Evolutionary conservation across 2,329 filamentous ascomycete species (phyloP).

Genomic region (Aplosporella prunicola): DNA sequence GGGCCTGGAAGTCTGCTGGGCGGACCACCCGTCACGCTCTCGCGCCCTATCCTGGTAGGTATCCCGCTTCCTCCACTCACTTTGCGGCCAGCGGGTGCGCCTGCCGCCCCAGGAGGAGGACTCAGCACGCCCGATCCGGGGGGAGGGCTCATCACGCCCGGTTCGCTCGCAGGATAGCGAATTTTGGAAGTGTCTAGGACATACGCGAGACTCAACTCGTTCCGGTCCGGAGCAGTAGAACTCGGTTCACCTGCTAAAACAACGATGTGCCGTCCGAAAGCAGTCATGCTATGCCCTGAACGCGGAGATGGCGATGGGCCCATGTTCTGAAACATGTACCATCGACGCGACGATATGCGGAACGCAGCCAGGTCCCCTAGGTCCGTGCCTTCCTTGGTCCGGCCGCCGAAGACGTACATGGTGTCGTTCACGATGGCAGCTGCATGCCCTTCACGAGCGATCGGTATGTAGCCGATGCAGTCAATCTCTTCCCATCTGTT

Average conservation of each 20-base stretch:
- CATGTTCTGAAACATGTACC: slow-evolving; percentile 99
- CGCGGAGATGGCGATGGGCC: slow-evolving; percentile 86
- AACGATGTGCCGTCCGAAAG: slow-evolving; percentile 83
- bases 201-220: slow-evolving; percentile 82
- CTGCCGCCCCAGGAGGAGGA: slow-evolving; percentile 15
- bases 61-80: slow-evolving; percentile 36
- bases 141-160: no score
- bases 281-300: slow-evolving; percentile 96
- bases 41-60: slow-evolving; percentile 32
- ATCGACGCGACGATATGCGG: slow-evolving; percentile 70
- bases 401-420: slow-evolving; percentile 98
- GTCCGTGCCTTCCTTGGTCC: slow-evolving; percentile 86
- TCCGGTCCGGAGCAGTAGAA: slow-evolving; percentile 67
- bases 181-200: slow-evolving; percentile 94
- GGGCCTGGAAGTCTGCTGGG: slow-evolving; percentile 5
- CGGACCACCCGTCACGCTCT: slow-evolving; percentile 30
- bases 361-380: slow-evolving; percentile 87
- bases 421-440: slow-evolving; percentile 91
- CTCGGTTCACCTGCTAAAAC: slow-evolving; percentile 92
- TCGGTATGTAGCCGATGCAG: slow-evolving; percentile 95
- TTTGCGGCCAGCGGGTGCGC: slow-evolving; percentile 29
- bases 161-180: slow-evolving; percentile 75
- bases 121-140: slow-evolving; percentile 16
- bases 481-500: slow-evolving; percentile 85
- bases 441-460: slow-evolving; percentile 87